These are phyloP conservation scores for Ceratocystis papillata DNA, from an alignment of 2,329 filamentous ascomycete species.

Conservation along the genomic window DNA sequence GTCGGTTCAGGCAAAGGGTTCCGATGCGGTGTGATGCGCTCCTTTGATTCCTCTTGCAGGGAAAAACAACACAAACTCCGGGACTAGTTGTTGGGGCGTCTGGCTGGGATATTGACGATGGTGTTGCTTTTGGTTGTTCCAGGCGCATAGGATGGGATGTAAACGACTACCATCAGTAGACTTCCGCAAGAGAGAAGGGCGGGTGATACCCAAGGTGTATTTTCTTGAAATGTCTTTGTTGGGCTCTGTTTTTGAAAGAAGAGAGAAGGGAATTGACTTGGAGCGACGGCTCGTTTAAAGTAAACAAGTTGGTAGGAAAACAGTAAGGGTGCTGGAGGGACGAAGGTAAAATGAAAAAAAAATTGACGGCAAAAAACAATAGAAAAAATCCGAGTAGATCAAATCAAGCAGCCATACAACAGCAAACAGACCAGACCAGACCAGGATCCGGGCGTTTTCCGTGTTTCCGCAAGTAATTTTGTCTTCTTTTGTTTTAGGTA, in stretches of 20 bases:
- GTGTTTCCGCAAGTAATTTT: conserved; percentile 11
- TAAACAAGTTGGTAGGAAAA: neutral
- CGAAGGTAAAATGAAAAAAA: neutral
- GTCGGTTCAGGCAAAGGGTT: neutral
- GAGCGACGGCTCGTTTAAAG: neutral
- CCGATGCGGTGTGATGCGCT: conserved; percentile 12
- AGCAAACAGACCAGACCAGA: too few relatives aligned
- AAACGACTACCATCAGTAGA: neutral
- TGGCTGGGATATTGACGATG: neutral
- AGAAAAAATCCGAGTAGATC: neutral
- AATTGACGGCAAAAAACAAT: neutral
- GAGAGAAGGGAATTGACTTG: neutral
- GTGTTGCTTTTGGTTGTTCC: neutral
- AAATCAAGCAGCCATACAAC: neutral
- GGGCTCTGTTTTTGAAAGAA: neutral
- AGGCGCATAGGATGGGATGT: too few relatives aligned
- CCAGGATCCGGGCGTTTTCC: conserved; percentile 6
- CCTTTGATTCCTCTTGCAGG: conserved; percentile 13
- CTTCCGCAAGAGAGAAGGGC: neutral
- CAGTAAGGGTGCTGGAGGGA: neutral
- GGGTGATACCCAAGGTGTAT: neutral
- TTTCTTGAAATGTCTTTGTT: neutral
- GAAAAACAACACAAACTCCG: neutral
- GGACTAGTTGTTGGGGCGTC: neutral
- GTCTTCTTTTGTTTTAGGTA: conserved; percentile 2